phyloP scores from a whole-genome alignment of 1,139 yeast genomes.

The Pichia sp. region DNA sequence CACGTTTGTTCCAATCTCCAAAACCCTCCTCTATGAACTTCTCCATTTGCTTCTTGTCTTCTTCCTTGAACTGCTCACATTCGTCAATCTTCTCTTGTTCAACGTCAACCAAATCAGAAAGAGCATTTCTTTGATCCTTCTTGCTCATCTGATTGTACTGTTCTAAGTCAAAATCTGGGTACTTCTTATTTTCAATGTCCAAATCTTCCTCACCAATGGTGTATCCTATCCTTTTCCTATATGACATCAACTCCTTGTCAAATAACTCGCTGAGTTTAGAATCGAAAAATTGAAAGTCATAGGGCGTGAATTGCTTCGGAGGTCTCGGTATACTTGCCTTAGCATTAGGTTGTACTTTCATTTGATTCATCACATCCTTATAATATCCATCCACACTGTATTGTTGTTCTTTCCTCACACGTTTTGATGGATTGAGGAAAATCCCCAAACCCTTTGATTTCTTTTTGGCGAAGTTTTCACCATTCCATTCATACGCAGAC shows the following conservation, averaged over 20 bases:
- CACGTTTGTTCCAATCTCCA: slow-evolving; percentile 79
- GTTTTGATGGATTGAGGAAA: slow-evolving; percentile 85
- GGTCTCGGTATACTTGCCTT: slow-evolving; percentile 53
- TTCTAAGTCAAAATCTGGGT: slow-evolving; percentile 35
- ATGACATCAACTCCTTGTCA: slow-evolving; percentile 72
- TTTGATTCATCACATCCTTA: slow-evolving; percentile 60
- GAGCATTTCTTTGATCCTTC: slow-evolving; percentile 30
- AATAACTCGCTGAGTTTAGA: slow-evolving; percentile 55
- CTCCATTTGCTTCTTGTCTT: slow-evolving; percentile 61
- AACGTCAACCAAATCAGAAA: slow-evolving; percentile 36
- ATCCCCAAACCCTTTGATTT: slow-evolving; percentile 42
- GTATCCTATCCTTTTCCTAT: slow-evolving; percentile 66
- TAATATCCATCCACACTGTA: slow-evolving; percentile 86
- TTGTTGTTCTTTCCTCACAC: slow-evolving; percentile 85
- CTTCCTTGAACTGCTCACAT: slow-evolving; percentile 69
- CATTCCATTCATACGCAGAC: slow-evolving; percentile 97
- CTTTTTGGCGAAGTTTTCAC: slow-evolving; percentile 80
- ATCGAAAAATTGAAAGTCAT: slow-evolving; percentile 88
- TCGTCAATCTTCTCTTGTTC: slow-evolving; percentile 64
- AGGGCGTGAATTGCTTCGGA: slow-evolving; percentile 66
- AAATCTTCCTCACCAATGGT: slow-evolving; percentile 45
- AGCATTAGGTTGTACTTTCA: slow-evolving; percentile 28
- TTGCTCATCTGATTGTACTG: slow-evolving; percentile 36
- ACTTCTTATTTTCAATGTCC: slow-evolving; percentile 38
- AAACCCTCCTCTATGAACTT: slow-evolving; percentile 60